phyloP scores from a whole-genome alignment of 139 green algal genomes.

The Astrephomene gubernaculifera region DNA sequence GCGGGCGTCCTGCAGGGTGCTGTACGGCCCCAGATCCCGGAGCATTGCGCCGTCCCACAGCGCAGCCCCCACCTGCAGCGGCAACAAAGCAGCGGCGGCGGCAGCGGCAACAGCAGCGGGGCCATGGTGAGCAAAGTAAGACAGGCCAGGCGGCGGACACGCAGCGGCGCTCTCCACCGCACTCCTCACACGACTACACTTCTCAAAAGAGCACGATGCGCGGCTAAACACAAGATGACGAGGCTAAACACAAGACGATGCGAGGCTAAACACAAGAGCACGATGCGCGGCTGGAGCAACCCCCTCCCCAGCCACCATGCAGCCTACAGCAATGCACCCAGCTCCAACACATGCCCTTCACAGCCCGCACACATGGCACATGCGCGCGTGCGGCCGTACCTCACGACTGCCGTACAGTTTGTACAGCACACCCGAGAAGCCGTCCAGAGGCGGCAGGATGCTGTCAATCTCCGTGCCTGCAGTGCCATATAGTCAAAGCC shows the following conservation, averaged over 20 bases:
- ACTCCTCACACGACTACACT: background rate
- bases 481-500: background rate
- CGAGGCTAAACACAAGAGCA: background rate
- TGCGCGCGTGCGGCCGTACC: too few species aligned
- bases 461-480: constrained; percentile 29
- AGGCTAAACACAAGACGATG: background rate
- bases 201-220: background rate
- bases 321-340: background rate
- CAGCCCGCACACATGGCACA: too few species aligned
- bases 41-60: constrained; percentile 10
- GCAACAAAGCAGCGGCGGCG: background rate
- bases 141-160: background rate
- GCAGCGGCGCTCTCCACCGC: background rate
- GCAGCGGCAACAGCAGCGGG: too few species aligned
- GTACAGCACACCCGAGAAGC: constrained; percentile 32
- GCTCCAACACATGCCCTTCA: background rate
- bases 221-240: background rate
- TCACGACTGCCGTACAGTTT: background rate
- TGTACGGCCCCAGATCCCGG: constrained; percentile 9
- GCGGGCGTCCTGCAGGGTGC: background rate
- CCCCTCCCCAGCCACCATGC: background rate
- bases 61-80: constrained; percentile 4
- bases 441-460: constrained; percentile 14
- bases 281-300: background rate
- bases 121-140: background rate